Evolutionary conservation across 2,329 filamentous ascomycete species (phyloP).

Genomic region (Cryphonectria radicalis): DNA sequence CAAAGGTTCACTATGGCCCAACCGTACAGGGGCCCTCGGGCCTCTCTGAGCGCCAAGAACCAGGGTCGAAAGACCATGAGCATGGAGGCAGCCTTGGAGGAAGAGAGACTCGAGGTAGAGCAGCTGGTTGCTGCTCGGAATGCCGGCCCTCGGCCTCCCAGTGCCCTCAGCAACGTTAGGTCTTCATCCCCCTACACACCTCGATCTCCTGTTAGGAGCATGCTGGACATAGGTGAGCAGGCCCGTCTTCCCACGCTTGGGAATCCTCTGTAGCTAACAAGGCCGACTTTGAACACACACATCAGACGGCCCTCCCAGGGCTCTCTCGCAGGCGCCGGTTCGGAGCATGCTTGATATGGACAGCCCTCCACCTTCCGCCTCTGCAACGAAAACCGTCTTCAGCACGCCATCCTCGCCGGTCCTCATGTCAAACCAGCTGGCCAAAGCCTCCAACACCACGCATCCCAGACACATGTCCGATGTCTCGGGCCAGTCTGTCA

Average conservation of each 20-base stretch:
- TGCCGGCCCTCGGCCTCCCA: conserved; percentile 37
- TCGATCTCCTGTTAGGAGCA: conserved; percentile 70
- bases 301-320: neutral
- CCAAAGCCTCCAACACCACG: conserved; percentile 35
- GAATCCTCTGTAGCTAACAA: conserved; percentile 29
- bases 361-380: conserved; percentile 43
- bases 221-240: conserved; percentile 65
- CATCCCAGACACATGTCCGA: conserved; percentile 62
- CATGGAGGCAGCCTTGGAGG: conserved; percentile 75
- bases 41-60: conserved; percentile 12
- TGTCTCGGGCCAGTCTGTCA: conserved; percentile 51
- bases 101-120: conserved; percentile 76
- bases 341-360: conserved; percentile 70
- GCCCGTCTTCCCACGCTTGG: conserved; percentile 31
- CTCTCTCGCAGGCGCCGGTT: conserved; percentile 47
- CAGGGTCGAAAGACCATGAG: conserved; percentile 61
- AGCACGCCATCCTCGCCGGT: conserved; percentile 55
- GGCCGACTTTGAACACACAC: conserved; percentile 36
- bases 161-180: conserved; percentile 42
- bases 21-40: conserved; percentile 12
- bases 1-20: conserved; percentile 34
- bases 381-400: conserved; percentile 50
- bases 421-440: conserved; percentile 41
- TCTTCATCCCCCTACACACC: conserved; percentile 61
- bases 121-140: conserved; percentile 63